A percentile compares a stretch with the other conserved stretches of the same genome.
Conservation (phyloP, 225 moss, liverwort and hornwort species). For the Straminergon stramineum region DNA sequence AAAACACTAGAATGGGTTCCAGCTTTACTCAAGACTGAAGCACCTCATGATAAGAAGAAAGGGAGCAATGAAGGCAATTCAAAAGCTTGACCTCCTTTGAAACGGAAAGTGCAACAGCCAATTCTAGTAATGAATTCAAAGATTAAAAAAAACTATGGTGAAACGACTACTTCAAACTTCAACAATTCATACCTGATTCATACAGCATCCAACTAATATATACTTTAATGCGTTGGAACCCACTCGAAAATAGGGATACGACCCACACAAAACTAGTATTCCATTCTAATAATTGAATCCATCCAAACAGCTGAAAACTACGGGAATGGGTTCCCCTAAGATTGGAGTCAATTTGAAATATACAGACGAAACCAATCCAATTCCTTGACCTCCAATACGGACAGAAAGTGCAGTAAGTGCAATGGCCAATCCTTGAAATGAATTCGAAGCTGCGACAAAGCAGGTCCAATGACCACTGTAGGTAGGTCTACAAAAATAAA, state of each 20-base stretch:
- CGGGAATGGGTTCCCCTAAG: background rate
- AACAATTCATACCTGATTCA: background rate
- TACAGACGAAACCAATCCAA: background rate
- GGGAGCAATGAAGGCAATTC: background rate
- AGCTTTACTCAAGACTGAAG: background rate
- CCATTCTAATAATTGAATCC: background rate
- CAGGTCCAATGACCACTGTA: background rate
- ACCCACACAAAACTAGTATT: background rate
- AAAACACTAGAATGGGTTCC: background rate
- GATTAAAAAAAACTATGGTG: background rate
- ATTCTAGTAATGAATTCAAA: background rate
- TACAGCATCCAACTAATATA: background rate
- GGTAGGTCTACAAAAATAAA: background rate
- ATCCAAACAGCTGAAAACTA: background rate
- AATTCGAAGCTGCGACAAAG: background rate
- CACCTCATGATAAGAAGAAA: background rate
- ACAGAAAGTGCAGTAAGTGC: background rate
- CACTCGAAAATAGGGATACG: background rate
- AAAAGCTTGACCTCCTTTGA: background rate
- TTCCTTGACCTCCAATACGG: background rate
- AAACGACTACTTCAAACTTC: background rate
- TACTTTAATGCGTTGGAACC: background rate
- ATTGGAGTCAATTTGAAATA: background rate
- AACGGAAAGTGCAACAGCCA: background rate
- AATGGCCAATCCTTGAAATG: background rate